Evolutionary conservation across 2,329 filamentous ascomycete species (phyloP), one percentile per base, ranked within the genome.

Genomic region (Xylariales sp.): DNA sequence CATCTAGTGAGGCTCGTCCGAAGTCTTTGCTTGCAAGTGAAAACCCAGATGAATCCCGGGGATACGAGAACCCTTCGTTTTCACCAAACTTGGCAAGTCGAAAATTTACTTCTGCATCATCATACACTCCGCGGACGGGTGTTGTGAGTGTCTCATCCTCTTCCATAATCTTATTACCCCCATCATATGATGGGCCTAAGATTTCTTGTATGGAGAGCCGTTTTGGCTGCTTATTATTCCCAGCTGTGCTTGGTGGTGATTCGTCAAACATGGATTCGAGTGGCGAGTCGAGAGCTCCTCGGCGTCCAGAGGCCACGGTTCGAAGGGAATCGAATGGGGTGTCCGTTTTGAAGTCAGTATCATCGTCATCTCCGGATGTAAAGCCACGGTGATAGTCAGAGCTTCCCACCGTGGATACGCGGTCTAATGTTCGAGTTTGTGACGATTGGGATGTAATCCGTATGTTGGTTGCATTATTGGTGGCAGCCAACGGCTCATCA

Each of bases 231-330:
- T 48, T 61, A 34, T 49, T 54, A 47, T 72, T 72, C 38, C 70
- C 66, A 14, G 71, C 70, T 1, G 74, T 73, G 53, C 72, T 76
- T 6, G 78, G 76, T 24, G 82, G 83, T 12, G 84, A 87, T 50
- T 90, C 85, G 60, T 90, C 85, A 59, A 89, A 90, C 69, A 89
- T 85, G 17, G 80, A 86, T 53, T 89, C 85, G 34, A 89, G 66
- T 13, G 85, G 83, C 19, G 83, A 84, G 54, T 87, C 80, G 32
- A 80, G 73, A 23, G 78, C 76, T 42, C 81, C 77, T 38, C 76
- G 71, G 44, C 81, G 83, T 44, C 76, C 74, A 8, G 84, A 88
- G 27, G 76, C 81, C 42, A 76, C 71, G 13, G 85, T 89, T 37
- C 83, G 81, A 48, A 88, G 63, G 20, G 85, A 89, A 64, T 90